Evolutionary conservation across 2,329 filamentous ascomycete genomes (phyloP).

Genomic region (Cladosporium sp.): DNA sequence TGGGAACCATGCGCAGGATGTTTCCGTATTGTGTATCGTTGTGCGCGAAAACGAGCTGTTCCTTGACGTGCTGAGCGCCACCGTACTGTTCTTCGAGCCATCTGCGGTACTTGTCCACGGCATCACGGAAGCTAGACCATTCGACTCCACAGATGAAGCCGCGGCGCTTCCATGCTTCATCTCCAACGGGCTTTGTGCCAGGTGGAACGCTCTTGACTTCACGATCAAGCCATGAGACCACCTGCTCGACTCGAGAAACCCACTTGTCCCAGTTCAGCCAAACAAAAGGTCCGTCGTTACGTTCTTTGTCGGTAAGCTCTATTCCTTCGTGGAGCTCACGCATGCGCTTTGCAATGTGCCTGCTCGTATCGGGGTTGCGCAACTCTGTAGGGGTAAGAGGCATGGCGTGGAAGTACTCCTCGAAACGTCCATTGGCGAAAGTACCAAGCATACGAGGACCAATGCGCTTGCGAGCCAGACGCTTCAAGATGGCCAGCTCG

Average conservation of each 20-base stretch:
- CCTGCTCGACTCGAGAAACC: constrained; percentile 64
- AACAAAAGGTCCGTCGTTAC: constrained; percentile 72
- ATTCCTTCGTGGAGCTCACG: constrained; percentile 91
- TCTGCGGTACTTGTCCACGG: constrained; percentile 71
- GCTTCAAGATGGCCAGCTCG: constrained; percentile 79
- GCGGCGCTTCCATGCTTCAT: constrained; percentile 60
- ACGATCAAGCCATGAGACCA: constrained; percentile 55
- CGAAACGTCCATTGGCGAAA: constrained; percentile 91
- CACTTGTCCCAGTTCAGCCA: constrained; percentile 96
- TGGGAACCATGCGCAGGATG: constrained; percentile 73
- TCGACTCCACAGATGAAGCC: constrained; percentile 82
- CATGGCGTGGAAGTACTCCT: constrained; percentile 84
- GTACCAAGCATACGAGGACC: constrained; percentile 87
- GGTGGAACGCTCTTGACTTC: constrained; percentile 51
- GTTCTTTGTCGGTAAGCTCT: constrained; percentile 75
- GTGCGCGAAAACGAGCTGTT: constrained; percentile 87
- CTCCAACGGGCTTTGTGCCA: constrained; percentile 36
- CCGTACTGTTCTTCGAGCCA: constrained; percentile 72
- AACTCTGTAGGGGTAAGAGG: constrained; percentile 74
- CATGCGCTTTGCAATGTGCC: constrained; percentile 96
- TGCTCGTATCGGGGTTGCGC: constrained; percentile 75
- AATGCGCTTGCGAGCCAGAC: constrained; percentile 86
- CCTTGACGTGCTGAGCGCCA: constrained; percentile 60
- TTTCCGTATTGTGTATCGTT: constrained; percentile 99
- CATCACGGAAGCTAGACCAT: constrained; percentile 72